Evolutionary conservation across 208 protist species (phyloP), one percentile per base, ranked within the genome.

Genomic region (Trypanosoma vivax): DNA sequence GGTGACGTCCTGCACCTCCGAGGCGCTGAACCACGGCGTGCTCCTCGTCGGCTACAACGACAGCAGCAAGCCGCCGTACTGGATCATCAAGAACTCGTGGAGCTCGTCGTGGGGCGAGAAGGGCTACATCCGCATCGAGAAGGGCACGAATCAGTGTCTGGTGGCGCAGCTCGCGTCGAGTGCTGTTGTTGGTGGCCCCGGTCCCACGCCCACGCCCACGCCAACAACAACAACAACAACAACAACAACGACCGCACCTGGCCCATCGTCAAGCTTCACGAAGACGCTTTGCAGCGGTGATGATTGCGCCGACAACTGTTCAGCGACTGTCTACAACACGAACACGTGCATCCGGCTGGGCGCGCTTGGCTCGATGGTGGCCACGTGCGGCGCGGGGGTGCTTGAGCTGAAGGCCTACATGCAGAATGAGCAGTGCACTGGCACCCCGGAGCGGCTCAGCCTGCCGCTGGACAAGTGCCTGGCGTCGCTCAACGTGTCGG

Each of bases 31-130:
- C n/a, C n/a, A 21, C 23, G 39, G 10, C 23, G 39, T 19, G 39
- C 39, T 43, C 10, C 39, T 43, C 39, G 39, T 43, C 5, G 39
- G 39, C 30, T 88, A 78, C 58, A 78, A 88, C 67, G 51, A 80
- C 69, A 59, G 27, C 2, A 73, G 56, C 7, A 50, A 70, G 6
- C 47, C 61, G 16, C 83, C 83, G 30, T 92, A 88, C 63, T 92
- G 83, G 81, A 87, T 89, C 49, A 74, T 91, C 25, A 86, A 92
- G 65, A 92, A 93, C 73, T 85, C 72, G 31, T 95, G 88, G 39
- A 19, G 39, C 39, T 24, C n/a, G 10, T 9, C 5, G n/a, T 43
- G 39, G 39, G 39, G 39, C 39, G 39, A 43, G 39, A 19, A 43
- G 10, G 39, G 39, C n/a, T 43, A 43, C 39, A 43, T 43, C 39